These are phyloP conservation scores for Microbotryum violaceum DNA, from an alignment of 1,284 basidiomycete species.

Conservation along the genomic window DNA sequence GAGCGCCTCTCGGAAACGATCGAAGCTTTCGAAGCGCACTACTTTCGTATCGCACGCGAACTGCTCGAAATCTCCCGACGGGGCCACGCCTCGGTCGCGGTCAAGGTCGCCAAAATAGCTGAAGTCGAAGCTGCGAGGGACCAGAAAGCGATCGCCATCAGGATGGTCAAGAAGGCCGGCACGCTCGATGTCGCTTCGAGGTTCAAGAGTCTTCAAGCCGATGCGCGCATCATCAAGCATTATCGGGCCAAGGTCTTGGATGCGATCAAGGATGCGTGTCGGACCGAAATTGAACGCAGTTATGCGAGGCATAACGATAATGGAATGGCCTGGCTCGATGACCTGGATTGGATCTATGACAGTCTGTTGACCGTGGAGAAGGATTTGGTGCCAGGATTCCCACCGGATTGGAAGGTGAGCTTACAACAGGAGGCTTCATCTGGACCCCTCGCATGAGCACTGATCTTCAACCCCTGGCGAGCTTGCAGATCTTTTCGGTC, in stretches of 20 bases:
- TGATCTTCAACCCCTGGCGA: neutral
- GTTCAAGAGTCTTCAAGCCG: slow-evolving; percentile 84
- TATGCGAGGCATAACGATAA: slow-evolving; percentile 20
- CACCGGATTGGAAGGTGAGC: slow-evolving; percentile 52
- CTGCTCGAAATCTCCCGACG: slow-evolving; percentile 72
- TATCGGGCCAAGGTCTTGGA: slow-evolving; percentile 87
- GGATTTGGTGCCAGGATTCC: slow-evolving; percentile 83
- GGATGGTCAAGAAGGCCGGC: slow-evolving; percentile 85
- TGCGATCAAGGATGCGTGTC: slow-evolving; percentile 54
- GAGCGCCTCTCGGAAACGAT: slow-evolving; percentile 71
- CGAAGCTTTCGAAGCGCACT: slow-evolving; percentile 76
- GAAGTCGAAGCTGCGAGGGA: slow-evolving; percentile 90
- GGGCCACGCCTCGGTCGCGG: slow-evolving; percentile 73
- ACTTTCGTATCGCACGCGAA: slow-evolving; percentile 67
- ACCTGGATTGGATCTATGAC: slow-evolving; percentile 84
- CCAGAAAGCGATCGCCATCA: slow-evolving; percentile 88
- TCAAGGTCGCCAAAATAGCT: slow-evolving; percentile 85
- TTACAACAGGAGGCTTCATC: neutral
- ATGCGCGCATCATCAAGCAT: slow-evolving; percentile 89
- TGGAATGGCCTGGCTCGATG: slow-evolving; percentile 61
- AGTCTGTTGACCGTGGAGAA: slow-evolving; percentile 85
- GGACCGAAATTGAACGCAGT: slow-evolving; percentile 19
- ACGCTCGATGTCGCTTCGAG: slow-evolving; percentile 81
- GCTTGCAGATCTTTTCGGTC: slow-evolving; percentile 19
- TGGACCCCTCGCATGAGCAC: neutral